These are phyloP conservation scores for Beta corolliflora DNA, from an alignment of 179 eudicot species.

Conservation along the genomic window DNA sequence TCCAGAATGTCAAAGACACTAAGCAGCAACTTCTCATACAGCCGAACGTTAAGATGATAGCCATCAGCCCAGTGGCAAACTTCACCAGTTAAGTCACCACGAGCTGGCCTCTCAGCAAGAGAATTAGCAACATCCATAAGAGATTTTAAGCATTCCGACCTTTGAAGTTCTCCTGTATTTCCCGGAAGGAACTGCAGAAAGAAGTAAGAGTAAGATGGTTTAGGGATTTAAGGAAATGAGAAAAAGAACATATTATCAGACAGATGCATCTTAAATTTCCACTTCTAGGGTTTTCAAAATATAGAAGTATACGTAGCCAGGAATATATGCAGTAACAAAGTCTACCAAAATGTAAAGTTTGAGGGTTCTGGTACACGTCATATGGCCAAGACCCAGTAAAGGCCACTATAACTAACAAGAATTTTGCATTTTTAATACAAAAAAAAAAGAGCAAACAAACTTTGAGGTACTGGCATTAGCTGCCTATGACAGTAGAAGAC, in stretches of 20 bases:
- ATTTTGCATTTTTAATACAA: background rate
- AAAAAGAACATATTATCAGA: background rate
- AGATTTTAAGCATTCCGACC: constrained; percentile 90
- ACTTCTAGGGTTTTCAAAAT: background rate
- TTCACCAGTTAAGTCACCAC: constrained; percentile 99
- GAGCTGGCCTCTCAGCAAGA: constrained; percentile 99
- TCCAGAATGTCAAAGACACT: constrained; percentile 97
- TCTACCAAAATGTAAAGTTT: background rate
- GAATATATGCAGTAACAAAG: background rate
- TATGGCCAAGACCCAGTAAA: background rate
- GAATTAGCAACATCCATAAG: constrained; percentile 80
- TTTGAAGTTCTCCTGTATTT: constrained; percentile 80
- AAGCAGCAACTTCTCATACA: constrained; percentile 92
- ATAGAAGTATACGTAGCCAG: background rate
- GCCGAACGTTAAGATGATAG: constrained; percentile 92
- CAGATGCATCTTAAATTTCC: background rate
- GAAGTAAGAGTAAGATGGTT: constrained; percentile 8
- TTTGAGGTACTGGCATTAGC: background rate
- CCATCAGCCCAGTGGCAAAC: constrained; percentile 99
- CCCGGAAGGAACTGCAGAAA: constrained; percentile 80
- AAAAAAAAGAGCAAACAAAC: background rate
- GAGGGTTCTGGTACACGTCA: background rate
- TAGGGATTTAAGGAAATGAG: background rate
- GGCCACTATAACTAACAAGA: background rate
- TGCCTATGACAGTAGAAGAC: background rate